Evolutionary conservation across 1,139 yeast species (phyloP), one percentile per base, ranked within the genome.

Genomic region (Blastobotrys arbuscula): DNA sequence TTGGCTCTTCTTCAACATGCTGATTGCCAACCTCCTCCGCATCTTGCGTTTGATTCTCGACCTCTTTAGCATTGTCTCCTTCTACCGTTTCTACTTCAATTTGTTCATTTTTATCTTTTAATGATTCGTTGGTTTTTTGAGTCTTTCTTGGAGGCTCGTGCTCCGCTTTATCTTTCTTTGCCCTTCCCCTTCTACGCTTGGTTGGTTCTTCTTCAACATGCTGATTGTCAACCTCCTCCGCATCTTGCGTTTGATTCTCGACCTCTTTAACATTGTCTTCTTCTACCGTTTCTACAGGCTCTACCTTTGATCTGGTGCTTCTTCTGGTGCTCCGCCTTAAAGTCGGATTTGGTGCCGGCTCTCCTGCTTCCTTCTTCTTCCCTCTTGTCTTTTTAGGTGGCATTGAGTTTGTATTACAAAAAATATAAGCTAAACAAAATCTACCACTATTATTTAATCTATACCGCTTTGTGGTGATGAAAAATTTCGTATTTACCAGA

Each of bases 231-330:
- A 28, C 18, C n/a, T n/a, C 37, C 7, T 20, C 39, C 16, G 7
- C 47, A 37, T 35, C 51, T 39, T 41, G 12, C 15, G 15, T 16
- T 31, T 20, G 31, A 30, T 38, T 13, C 26, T 26, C 13, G 20
- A 16, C 20, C 36, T 37, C 19, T 33, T n/a, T 18, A n/a, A 15
- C 16, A 23, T 19, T 9, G 45, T 30, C 24, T 41, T 28, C 34
- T 26, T 24, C 46, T 3, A 9, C 23, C 12, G 21, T 39, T 16
- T 30, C 28, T n/a, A 28, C 47, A 5, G 10, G 31, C 13, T 12
- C 31, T 28, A 12, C 31, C 13, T 28, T n/a, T 28, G 5, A n/a
- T 28, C n/a, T n/a, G 10, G 31, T 28, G 13, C 31, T 28, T n/a
- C 31, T 28, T 28, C 31, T 28, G 5, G 31, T 28, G 10, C 28